phyloP scores from a whole-genome alignment of 345 rosid genomes.

The Nephelium lappaceum region DNA sequence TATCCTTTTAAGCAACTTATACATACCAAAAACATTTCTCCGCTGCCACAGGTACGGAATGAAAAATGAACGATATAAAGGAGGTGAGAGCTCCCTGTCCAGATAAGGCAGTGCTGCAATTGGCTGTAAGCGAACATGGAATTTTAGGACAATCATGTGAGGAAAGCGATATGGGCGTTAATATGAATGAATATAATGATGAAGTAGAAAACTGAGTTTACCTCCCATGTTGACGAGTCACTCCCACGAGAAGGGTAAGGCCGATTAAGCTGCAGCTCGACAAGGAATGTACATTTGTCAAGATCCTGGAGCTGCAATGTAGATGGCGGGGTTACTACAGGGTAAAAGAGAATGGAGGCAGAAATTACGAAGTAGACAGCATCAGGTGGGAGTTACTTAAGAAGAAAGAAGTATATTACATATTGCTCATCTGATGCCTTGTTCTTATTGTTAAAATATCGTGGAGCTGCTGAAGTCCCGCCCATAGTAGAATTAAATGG shows the following conservation, averaged over 20 bases:
- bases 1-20: conserved; percentile 63
- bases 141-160: neutral
- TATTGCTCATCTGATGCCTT: conserved; percentile 83
- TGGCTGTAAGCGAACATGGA: conserved; percentile 40
- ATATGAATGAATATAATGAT: neutral
- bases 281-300: conserved; percentile 73
- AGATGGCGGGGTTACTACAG: conserved; percentile 8
- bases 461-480: conserved; percentile 90
- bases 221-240: conserved; percentile 94
- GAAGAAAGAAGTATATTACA: conserved; percentile 40
- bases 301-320: conserved; percentile 64
- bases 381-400: neutral
- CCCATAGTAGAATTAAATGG: conserved; percentile 86
- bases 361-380: neutral
- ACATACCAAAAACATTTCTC: conserved; percentile 89
- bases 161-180: neutral
- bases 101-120: conserved; percentile 81
- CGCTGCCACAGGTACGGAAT: conserved; percentile 83
- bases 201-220: conserved; percentile 26
- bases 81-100: conserved; percentile 91
- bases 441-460: conserved; percentile 89
- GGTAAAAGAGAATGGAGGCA: neutral
- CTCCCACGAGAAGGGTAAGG: conserved; percentile 74
- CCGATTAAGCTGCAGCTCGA: conserved; percentile 85
- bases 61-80: conserved; percentile 83